Percentiles rank a stretch among this genome's conserved stretches.
Evolutionary conservation across 176 grass and related monocot species (phyloP).

Genomic region (Tillandsia leiboldiana): DNA sequence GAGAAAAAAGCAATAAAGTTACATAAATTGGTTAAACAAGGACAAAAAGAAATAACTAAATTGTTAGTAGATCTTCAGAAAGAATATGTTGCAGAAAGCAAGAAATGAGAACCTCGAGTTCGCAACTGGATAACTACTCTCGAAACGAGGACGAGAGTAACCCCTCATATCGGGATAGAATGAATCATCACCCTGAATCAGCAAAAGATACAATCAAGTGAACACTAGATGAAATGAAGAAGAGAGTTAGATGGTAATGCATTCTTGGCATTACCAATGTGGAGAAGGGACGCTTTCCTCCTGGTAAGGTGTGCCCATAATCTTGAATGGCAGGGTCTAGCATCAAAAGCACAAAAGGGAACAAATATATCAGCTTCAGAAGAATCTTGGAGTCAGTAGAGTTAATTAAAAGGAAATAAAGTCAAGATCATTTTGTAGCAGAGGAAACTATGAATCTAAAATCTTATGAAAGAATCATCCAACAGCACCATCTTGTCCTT

Average conservation of each 20-base stretch:
- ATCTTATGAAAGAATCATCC: neutral
- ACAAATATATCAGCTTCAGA: slow-evolving; percentile 10
- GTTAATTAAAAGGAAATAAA: neutral
- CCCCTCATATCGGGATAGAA: slow-evolving; percentile 22
- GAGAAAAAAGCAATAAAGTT: neutral
- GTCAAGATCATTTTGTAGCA: neutral
- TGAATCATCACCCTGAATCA: slow-evolving; percentile 26
- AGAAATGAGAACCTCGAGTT: slow-evolving; percentile 14
- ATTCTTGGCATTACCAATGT: slow-evolving; percentile 9
- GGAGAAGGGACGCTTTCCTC: slow-evolving; percentile 25
- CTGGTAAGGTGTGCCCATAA: slow-evolving; percentile 10
- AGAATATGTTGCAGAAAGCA: neutral
- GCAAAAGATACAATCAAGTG: slow-evolving; percentile 1
- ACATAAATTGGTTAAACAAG: neutral
- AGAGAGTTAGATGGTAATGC: neutral
- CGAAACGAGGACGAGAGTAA: slow-evolving; percentile 16
- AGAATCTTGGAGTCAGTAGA: neutral
- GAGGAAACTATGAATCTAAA: neutral
- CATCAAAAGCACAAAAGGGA: neutral
- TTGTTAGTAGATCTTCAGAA: neutral
- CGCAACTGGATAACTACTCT: slow-evolving; percentile 24
- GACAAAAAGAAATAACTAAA: neutral
- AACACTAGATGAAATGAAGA: neutral
- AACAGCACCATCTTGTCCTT: no score
- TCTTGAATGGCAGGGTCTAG: slow-evolving; percentile 13